Evolutionary conservation across 2,329 filamentous ascomycete species (phyloP).

Genomic region (Erysiphe pulchra): DNA sequence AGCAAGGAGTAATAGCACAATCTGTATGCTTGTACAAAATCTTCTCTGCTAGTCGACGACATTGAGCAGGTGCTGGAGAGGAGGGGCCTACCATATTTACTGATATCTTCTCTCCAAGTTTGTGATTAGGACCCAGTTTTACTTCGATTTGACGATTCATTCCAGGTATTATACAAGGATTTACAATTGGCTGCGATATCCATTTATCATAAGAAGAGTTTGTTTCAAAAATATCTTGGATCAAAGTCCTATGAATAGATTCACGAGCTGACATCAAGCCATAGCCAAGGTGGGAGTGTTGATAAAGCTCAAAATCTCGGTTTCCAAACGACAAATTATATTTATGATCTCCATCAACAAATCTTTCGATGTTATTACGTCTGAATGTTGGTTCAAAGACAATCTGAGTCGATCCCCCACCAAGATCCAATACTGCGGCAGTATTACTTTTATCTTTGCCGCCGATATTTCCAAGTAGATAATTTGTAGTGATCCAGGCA

Average conservation of each 20-base stretch:
- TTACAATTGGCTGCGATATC: conserved; percentile 43
- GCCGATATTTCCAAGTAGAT: conserved; percentile 91
- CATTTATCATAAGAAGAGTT: conserved; percentile 36
- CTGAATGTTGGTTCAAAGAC: conserved; percentile 94
- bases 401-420: conserved; percentile 92
- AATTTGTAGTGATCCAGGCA: conserved; percentile 98
- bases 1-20: conserved; percentile 74
- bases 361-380: conserved; percentile 25
- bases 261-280: conserved; percentile 88
- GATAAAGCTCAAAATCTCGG: conserved; percentile 76
- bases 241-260: conserved; percentile 50
- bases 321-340: conserved; percentile 80
- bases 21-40: conserved; percentile 68
- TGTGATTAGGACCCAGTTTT: conserved; percentile 37
- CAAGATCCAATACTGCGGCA: conserved; percentile 85
- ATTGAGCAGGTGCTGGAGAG: conserved; percentile 54
- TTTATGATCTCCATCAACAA: conserved; percentile 84
- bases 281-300: conserved; percentile 93
- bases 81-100: conserved; percentile 77
- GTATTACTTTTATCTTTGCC: conserved; percentile 73
- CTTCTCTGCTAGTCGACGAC: conserved; percentile 70
- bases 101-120: conserved; percentile 34
- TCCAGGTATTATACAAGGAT: conserved; percentile 70
- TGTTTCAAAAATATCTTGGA: conserved; percentile 43
- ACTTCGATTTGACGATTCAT: conserved; percentile 52